Evolutionary conservation across 306 rosid genomes (phyloP).

Genomic region (Ammopiptanthus mongolicus): DNA sequence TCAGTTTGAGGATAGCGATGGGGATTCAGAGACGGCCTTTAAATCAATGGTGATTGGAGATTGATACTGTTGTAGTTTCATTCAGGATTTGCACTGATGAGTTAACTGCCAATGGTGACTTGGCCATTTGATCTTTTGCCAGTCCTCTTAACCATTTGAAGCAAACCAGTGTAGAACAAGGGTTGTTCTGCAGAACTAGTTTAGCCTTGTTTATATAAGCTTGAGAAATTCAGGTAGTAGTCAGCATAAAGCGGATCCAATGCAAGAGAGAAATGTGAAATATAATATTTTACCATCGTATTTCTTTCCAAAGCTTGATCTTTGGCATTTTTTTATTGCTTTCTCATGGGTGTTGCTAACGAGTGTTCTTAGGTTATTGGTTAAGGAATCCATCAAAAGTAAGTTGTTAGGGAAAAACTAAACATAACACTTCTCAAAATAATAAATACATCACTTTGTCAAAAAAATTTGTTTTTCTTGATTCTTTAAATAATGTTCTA

Average conservation of each 20-base stretch:
- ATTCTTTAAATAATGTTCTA: too few relatives aligned
- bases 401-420: too few relatives aligned
- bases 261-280: slow-evolving; percentile 34
- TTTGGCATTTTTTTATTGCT: background rate
- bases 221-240: slow-evolving; percentile 30
- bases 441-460: too few relatives aligned
- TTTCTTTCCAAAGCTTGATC: background rate
- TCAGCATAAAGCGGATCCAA: slow-evolving; percentile 20
- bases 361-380: too few relatives aligned
- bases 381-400: too few relatives aligned
- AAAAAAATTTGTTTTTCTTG: too few relatives aligned
- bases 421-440: too few relatives aligned
- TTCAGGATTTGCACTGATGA: background rate
- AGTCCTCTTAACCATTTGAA: background rate
- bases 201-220: slow-evolving; percentile 37
- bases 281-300: slow-evolving; percentile 6
- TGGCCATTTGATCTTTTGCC: slow-evolving; percentile 12
- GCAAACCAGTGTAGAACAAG: slow-evolving; percentile 26
- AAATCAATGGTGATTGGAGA: slow-evolving; percentile 35
- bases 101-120: background rate
- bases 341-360: too few relatives aligned
- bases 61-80: background rate
- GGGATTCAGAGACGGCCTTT: slow-evolving; percentile 35
- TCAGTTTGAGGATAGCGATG: slow-evolving; percentile 47
- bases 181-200: slow-evolving; percentile 17